Conservation (phyloP, 1,284 basidiomycete species). For the Lignosus rhinocerotis region DNA sequence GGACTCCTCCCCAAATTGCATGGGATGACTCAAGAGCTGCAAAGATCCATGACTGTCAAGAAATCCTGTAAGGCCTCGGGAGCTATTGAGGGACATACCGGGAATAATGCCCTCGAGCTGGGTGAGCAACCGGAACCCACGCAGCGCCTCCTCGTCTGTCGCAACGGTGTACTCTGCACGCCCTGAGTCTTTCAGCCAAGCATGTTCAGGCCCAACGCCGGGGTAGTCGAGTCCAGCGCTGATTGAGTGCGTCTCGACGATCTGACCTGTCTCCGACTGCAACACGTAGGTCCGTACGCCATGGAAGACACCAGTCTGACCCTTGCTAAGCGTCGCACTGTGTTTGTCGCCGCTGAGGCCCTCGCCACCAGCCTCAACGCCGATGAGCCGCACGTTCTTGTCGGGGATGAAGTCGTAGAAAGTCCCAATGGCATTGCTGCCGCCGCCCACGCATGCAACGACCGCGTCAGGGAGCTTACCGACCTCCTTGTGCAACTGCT, state of each 20-base stretch:
- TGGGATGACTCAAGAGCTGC: constrained; percentile 93
- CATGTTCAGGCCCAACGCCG: constrained; percentile 96
- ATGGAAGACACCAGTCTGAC: constrained; percentile 93
- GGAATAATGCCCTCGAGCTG: constrained; percentile 98
- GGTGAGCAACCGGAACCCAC: constrained; percentile 90
- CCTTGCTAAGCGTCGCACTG: constrained; percentile 90
- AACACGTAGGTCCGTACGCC: constrained; percentile 95
- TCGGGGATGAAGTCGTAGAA: constrained; percentile 95
- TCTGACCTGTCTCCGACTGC: constrained; percentile 88
- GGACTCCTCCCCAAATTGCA: constrained; percentile 90
- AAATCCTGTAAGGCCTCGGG: constrained; percentile 8
- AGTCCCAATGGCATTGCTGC: constrained; percentile 95
- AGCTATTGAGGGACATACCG: constrained; percentile 46
- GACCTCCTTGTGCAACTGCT: constrained; percentile 72
- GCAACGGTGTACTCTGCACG: constrained; percentile 93
- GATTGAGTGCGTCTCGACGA: constrained; percentile 96
- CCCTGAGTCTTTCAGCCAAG: constrained; percentile 93
- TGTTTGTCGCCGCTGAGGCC: constrained; percentile 85
- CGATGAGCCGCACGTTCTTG: constrained; percentile 79
- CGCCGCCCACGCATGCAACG: constrained; percentile 97
- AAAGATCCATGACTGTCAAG: not conserved
- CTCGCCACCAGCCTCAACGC: constrained; percentile 96
- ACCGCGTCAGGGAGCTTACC: constrained; percentile 93
- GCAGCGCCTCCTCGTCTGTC: constrained; percentile 90
- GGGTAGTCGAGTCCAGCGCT: constrained; percentile 93